Percentiles rank a stretch among this genome's conserved stretches.
Conservation (phyloP, 805 yeast species). For the Phaffomyces antillensis region DNA sequence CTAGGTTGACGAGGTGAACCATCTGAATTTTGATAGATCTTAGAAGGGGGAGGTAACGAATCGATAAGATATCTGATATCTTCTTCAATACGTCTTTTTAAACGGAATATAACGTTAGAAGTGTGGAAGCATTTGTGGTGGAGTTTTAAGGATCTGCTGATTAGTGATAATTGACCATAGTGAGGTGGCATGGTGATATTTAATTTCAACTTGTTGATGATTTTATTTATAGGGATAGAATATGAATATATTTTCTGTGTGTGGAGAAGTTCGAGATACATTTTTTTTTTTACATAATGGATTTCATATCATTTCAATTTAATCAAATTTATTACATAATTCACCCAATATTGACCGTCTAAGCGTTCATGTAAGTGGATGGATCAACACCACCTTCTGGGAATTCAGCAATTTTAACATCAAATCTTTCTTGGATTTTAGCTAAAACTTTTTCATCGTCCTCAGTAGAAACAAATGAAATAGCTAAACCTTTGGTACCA, state of each 20-base stretch:
- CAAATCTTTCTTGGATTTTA: conserved; percentile 95
- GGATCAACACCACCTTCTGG: conserved; percentile 98
- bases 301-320: too few species aligned
- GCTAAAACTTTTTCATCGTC: conserved; percentile 86
- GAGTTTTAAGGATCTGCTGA: not conserved
- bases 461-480: conserved; percentile 78
- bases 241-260: too few species aligned
- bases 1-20: conserved; percentile 66
- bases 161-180: too few species aligned
- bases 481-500: conserved; percentile 97
- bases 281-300: too few species aligned
- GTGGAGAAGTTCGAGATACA: too few species aligned
- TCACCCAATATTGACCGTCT: conserved; percentile 11
- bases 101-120: conserved; percentile 9
- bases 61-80: conserved; percentile 58
- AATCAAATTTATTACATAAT: too few species aligned
- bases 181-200: not conserved
- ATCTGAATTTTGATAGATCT: conserved; percentile 66
- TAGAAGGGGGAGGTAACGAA: conserved; percentile 55
- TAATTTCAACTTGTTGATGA: too few species aligned
- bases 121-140: conserved; percentile 5
- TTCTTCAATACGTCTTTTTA: conserved; percentile 45
- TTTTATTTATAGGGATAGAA: too few species aligned
- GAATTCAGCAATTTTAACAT: conserved; percentile 89
- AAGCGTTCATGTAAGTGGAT: conserved; percentile 95